Evolutionary conservation across 1,284 basidiomycete species (phyloP).

Genomic region (Ganoderma leucocontextum): DNA sequence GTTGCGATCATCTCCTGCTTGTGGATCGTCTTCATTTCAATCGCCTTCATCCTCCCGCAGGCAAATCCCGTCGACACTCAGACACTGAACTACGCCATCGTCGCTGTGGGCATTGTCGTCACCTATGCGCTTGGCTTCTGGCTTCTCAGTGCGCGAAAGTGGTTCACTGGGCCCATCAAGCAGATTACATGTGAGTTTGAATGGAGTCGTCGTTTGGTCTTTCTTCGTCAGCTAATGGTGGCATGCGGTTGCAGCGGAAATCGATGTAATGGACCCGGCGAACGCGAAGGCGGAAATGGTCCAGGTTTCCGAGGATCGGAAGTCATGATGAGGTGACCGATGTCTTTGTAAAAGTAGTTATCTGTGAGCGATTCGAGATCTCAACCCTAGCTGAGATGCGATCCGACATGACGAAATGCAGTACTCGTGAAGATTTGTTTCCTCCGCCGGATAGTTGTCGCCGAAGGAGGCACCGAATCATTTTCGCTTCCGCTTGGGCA

Average conservation of each 20-base stretch:
- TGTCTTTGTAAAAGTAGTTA: not conserved
- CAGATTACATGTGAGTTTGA: constrained; percentile 59
- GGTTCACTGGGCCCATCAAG: constrained; percentile 73
- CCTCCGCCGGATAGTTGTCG: too few species aligned
- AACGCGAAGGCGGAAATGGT: not conserved
- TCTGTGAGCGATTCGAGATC: too few species aligned
- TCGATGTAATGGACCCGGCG: not conserved
- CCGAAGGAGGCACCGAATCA: too few species aligned
- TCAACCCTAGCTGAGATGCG: too few species aligned
- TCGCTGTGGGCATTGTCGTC: constrained; percentile 76
- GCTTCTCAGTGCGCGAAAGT: constrained; percentile 72
- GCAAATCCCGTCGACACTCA: constrained; percentile 72
- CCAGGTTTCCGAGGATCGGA: not conserved
- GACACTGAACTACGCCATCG: constrained; percentile 77
- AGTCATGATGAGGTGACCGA: not conserved
- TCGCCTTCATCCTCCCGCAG: constrained; percentile 73
- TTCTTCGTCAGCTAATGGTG: not conserved
- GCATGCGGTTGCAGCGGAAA: not conserved
- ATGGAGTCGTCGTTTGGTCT: not conserved
- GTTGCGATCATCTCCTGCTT: constrained; percentile 59
- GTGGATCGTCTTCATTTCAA: constrained; percentile 72
- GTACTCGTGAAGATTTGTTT: too few species aligned
- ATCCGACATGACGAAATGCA: too few species aligned
- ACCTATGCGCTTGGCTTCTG: constrained; percentile 69
- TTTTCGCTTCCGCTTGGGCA: too few species aligned